Conservation (phyloP, 192 early-diverging fungal genomes). For the Nowakowskiella sp. region DNA sequence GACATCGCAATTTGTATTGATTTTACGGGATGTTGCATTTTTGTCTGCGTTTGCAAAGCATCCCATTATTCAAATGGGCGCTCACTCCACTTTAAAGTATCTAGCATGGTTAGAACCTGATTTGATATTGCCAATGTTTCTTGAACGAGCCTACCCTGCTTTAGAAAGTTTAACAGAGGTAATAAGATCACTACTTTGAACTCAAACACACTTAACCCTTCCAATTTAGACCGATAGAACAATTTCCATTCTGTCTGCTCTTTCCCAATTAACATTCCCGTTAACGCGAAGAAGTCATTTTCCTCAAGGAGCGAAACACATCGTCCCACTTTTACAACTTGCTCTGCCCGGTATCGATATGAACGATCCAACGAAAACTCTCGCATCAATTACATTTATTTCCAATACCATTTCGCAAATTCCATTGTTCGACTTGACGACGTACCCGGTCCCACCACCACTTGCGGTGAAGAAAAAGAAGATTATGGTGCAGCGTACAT, state of each 20-base stretch:
- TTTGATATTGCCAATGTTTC: slow-evolving; percentile 67
- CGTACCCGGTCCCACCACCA: slow-evolving; percentile 6
- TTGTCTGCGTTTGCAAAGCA: slow-evolving; percentile 73
- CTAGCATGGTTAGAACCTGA: slow-evolving; percentile 71
- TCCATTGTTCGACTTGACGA: slow-evolving; percentile 59
- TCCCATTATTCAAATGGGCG: slow-evolving; percentile 43
- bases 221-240: slow-evolving; percentile 74
- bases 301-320: slow-evolving; percentile 75
- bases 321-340: slow-evolving; percentile 67
- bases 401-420: slow-evolving; percentile 53
- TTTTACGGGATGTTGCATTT: slow-evolving; percentile 49
- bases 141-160: slow-evolving; percentile 81
- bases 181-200: not conserved
- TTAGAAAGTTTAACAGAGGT: slow-evolving; percentile 74
- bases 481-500: slow-evolving; percentile 5
- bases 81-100: slow-evolving; percentile 57
- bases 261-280: slow-evolving; percentile 62
- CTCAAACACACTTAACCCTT: too few species aligned
- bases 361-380: slow-evolving; percentile 83
- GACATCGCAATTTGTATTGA: slow-evolving; percentile 53
- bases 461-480: slow-evolving; percentile 1
- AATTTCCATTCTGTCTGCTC: slow-evolving; percentile 65
- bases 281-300: slow-evolving; percentile 68
- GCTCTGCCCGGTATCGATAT: slow-evolving; percentile 86
- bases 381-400: slow-evolving; percentile 62